Conservation (phyloP, 257 asterid species). For the Solanum paucissectum region DNA sequence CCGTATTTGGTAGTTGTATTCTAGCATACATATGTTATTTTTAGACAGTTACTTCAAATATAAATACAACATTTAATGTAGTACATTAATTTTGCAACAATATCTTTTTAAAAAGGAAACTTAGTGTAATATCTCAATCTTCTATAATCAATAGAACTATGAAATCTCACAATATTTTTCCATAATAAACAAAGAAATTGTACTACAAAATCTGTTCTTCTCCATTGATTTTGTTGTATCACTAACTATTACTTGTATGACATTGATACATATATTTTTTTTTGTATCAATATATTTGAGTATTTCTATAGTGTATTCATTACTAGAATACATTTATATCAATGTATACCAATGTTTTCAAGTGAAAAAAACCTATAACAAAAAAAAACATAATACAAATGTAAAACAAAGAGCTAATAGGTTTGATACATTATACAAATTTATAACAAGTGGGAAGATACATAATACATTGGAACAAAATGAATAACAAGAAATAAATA, state of each 20-base stretch:
- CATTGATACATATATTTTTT: too few relatives aligned
- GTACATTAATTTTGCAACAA: background rate
- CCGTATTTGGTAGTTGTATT: background rate
- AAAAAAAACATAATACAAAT: background rate
- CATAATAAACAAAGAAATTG: too few relatives aligned
- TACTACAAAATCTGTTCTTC: background rate
- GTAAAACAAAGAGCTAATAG: background rate
- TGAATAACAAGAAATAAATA: background rate
- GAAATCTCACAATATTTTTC: background rate
- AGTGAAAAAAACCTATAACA: background rate
- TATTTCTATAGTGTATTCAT: too few relatives aligned
- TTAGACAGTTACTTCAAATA: background rate
- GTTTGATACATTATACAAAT: background rate
- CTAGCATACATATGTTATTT: background rate
- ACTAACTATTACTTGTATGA: background rate
- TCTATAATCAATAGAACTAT: background rate
- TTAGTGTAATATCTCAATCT: too few relatives aligned
- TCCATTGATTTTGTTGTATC: background rate
- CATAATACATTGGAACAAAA: background rate
- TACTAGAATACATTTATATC: too few relatives aligned
- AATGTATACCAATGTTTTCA: too few relatives aligned
- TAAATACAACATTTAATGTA: too few relatives aligned
- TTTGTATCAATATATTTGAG: too few relatives aligned
- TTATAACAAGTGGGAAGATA: background rate
- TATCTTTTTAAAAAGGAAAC: background rate